Percentiles rank a stretch among this genome's conserved stretches.
Conservation (phyloP, 2,329 filamentous ascomycete genomes). For the Diaporthe velutina region DNA sequence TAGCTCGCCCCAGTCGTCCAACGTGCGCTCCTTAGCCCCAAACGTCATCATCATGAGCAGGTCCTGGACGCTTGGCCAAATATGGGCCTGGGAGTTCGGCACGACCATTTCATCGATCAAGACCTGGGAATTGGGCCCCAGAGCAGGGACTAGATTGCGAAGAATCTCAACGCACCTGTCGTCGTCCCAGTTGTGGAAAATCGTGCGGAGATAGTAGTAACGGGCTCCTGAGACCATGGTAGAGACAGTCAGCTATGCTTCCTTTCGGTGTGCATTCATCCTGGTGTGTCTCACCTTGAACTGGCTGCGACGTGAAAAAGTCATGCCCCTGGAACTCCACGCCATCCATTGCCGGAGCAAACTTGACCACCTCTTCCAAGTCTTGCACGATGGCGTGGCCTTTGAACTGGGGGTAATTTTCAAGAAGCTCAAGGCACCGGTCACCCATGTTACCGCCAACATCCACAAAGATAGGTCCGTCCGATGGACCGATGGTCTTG, state of each 20-base stretch:
- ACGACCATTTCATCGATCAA: slow-evolving; percentile 1
- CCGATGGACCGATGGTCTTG: not conserved
- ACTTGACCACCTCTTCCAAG: slow-evolving; percentile 4
- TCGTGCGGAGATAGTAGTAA: not conserved
- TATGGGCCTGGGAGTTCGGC: not conserved
- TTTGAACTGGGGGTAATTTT: not conserved
- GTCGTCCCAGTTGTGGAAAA: not conserved
- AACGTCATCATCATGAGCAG: slow-evolving; percentile 6
- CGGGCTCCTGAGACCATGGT: not conserved
- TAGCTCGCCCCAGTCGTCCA: not conserved
- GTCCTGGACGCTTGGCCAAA: not conserved
- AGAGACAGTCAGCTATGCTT: not conserved
- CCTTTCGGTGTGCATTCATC: not conserved
- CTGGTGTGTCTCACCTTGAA: not conserved
- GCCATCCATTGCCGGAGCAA: not conserved
- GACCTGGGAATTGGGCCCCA: not conserved
- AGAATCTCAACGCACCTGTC: slow-evolving; percentile 5
- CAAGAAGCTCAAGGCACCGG: not conserved
- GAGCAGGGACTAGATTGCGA: not conserved
- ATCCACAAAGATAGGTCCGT: not conserved
- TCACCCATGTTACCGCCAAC: slow-evolving; percentile 2
- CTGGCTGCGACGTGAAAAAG: slow-evolving; percentile 27
- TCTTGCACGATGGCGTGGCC: slow-evolving; percentile 23
- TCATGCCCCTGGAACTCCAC: slow-evolving; percentile 6
- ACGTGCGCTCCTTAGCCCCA: not conserved